Evolutionary conservation across 1,284 basidiomycete species (phyloP), one percentile per base, ranked within the genome.

Genomic region (Puccinia triticina): DNA sequence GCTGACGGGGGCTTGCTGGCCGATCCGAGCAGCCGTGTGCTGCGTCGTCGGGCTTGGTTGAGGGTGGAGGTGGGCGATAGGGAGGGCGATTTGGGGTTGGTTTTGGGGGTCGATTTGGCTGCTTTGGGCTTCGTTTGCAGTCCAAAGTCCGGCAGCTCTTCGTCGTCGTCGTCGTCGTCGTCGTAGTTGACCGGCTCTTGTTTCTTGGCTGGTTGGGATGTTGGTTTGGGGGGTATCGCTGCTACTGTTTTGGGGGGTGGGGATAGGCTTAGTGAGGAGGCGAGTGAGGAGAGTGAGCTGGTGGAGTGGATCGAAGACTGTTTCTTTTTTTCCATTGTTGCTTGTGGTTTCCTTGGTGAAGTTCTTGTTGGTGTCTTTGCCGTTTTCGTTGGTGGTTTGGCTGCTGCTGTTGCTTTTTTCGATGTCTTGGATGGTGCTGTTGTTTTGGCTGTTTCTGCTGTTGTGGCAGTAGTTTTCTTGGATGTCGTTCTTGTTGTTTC

Each of bases 231-330:
- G 32, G 29, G 10, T 29, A n/a, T 11, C 34, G 29, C 40, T 12
- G 12, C 40, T 12, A 43, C 40, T 43, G 40, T 4, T 12, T 12
- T 43, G 12, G 40, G 4, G 40, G 40, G 40, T 43, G n/a, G n/a
- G n/a, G n/a, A n/a, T n/a, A n/a, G n/a, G n/a, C n/a, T n/a, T n/a
- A 64, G 29, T 37, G 61, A 66, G 2, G 61, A 40, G 40, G 4
- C 40, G 34, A 66, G 61, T 37, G 61, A 66, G 34, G 61, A 66
- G 16, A 66, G 61, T n/a, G 61, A 66, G 61, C 61, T 66, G 59
- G 29, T 7, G 16, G 29, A 18, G 29, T 61, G 59, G 18, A 11
- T 61, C 26, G 55, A 57, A n/a, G 59, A 14, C 34, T 4, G 40
- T 23, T 34, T 29, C 29, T 11, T 21, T 59, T n/a, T 5, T 23